Conservation (phyloP, 257 asterid species). For the Rehmannia glutinosa region DNA sequence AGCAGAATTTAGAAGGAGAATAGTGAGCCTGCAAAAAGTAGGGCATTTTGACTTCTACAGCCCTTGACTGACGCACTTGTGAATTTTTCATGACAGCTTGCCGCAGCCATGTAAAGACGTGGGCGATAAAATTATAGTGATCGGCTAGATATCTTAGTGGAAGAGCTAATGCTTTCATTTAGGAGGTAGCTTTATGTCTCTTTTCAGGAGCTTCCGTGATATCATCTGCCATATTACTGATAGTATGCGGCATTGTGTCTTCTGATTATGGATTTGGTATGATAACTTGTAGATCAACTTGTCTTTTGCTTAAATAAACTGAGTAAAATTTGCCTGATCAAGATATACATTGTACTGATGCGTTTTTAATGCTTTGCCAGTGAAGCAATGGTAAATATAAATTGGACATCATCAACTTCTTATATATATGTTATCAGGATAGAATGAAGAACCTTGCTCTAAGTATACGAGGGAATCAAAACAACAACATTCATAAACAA, state of each 20-base stretch:
- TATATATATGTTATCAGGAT: neutral
- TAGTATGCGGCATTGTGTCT: neutral
- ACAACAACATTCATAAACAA: neutral
- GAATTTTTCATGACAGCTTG: neutral
- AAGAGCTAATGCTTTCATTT: neutral
- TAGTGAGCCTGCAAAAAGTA: neutral
- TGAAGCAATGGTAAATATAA: neutral
- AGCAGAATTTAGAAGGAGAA: neutral
- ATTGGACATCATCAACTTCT: too few relatives aligned
- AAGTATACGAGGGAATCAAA: neutral
- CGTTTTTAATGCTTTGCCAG: too few relatives aligned
- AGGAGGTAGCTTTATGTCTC: neutral
- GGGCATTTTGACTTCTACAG: neutral
- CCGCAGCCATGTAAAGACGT: neutral
- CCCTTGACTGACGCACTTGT: neutral
- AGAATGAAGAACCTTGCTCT: neutral
- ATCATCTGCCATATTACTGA: neutral
- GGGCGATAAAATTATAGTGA: neutral
- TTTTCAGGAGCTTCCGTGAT: neutral
- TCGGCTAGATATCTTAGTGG: conserved; percentile 4
- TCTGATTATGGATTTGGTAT: conserved; percentile 5
- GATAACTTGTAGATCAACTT: neutral
- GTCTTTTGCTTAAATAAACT: neutral
- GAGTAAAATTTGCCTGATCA: neutral
- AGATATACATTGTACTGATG: too few relatives aligned